Evolutionary conservation across 2,329 filamentous ascomycete genomes (phyloP).

Genomic region (Zasmidium citrigriseum): DNA sequence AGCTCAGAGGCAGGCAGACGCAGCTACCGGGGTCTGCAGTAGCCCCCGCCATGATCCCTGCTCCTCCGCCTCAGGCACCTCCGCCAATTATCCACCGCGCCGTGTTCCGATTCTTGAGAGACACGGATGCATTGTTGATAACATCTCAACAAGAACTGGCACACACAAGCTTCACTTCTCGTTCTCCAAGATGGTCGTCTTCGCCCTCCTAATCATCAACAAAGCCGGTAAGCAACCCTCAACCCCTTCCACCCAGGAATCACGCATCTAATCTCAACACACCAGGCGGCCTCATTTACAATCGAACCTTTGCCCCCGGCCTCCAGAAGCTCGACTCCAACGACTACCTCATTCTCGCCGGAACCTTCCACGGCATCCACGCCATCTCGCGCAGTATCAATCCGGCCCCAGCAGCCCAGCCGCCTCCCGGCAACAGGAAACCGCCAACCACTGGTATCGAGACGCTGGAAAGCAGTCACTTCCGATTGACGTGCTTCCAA

Average conservation of each 20-base stretch:
- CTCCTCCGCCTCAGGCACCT: not conserved
- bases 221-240: conserved; percentile 66
- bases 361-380: conserved; percentile 87
- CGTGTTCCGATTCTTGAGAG: not conserved
- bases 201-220: conserved; percentile 95
- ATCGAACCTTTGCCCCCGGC: conserved; percentile 85
- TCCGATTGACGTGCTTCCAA: conserved; percentile 93
- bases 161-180: not conserved
- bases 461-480: conserved; percentile 90
- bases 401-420: conserved; percentile 38
- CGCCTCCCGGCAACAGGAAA: conserved; percentile 48
- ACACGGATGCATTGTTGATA: not conserved
- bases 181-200: conserved; percentile 71
- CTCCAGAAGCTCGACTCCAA: conserved; percentile 90
- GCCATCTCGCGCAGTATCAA: conserved; percentile 61
- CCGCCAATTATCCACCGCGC: no score
- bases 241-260: not conserved
- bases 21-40: not conserved
- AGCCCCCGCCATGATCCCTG: not conserved
- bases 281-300: conserved; percentile 77
- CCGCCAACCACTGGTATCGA: conserved; percentile 72
- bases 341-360: conserved; percentile 93
- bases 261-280: conserved; percentile 3
- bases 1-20: not conserved
- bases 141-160: not conserved